Base-by-base conservation (phyloP, 2,329 filamentous ascomycete genomes). In the Chaetomium sp. region DNA sequence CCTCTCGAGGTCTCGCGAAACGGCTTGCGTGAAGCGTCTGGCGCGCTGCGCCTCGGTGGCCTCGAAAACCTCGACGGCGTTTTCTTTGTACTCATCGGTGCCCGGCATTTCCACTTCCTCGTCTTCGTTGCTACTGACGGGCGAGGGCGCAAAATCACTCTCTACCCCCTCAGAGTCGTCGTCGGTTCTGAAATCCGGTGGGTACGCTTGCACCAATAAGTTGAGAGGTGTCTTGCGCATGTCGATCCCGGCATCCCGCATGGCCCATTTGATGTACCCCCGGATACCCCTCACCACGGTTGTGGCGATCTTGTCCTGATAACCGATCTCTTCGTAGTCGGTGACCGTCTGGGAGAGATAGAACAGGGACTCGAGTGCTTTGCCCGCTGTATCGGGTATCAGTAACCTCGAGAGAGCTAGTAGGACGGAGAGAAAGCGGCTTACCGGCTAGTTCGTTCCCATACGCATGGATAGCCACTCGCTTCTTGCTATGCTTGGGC, bases 351-450 rank as follows among this genome's bases (percentile, higher is more conserved):
- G 70, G 55, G 75, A 73, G 31, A 77, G 71, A 57, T 75, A 72
- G 51, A 78, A 78, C 9, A 78, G 68, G 7, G 60, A 64, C 47
- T 75, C 73, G 25, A 78, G 70, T 1, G 75, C 75, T 62, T 75
- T 75, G 19, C 72, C 72, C 1, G 74, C 75, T 77, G 54, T 10
- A 4, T n/a, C 25, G 3, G n/a, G 27, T 21, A 61, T 70, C 29
- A 70, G 66, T 8, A 45, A 25, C 33, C 12, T 31, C 4, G 27
- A 27, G n/a, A 25, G 16, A 55, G 9, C 9, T 4, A 19, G 21
- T 5, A n/a, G 45, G 16, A 12, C 5, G 33, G 16, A 31, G 10
- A 3, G 19, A 21, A 13, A 1, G 1, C 10, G 12, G 66, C 70
- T 63, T 62, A 74, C 73, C 73, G 23, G 70, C 66, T 35, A 74